These are phyloP conservation scores for Suhomyces xylopsoci DNA, from an alignment of 805 yeast species.

Conservation along the genomic window DNA sequence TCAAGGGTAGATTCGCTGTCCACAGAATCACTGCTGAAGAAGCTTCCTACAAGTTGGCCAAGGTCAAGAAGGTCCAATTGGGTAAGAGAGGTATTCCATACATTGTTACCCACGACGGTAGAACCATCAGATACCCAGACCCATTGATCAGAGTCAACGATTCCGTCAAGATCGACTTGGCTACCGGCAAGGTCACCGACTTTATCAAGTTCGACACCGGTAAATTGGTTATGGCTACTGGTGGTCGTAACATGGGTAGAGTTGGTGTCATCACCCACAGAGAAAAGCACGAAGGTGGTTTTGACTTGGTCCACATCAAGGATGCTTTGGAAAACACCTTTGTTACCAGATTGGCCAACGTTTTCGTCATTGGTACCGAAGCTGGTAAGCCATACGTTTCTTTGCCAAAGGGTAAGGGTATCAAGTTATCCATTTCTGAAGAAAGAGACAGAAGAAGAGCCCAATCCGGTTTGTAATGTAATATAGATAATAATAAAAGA, in stretches of 20 bases:
- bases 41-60: slow-evolving; percentile 96
- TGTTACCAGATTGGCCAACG: slow-evolving; percentile 92
- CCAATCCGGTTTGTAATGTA: slow-evolving; percentile 39
- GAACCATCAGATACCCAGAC: slow-evolving; percentile 99
- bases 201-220: slow-evolving; percentile 89
- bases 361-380: slow-evolving; percentile 86
- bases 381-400: slow-evolving; percentile 92
- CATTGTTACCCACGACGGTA: slow-evolving; percentile 99
- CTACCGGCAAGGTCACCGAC: slow-evolving; percentile 89
- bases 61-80: slow-evolving; percentile 96
- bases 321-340: slow-evolving; percentile 91
- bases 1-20: slow-evolving; percentile 98
- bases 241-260: slow-evolving; percentile 99
- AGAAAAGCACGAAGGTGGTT: slow-evolving; percentile 98
- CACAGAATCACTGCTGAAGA: slow-evolving; percentile 99
- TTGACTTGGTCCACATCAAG: slow-evolving; percentile 95
- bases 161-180: slow-evolving; percentile 95
- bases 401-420: slow-evolving; percentile 99
- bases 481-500: neutral
- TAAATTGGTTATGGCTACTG: slow-evolving; percentile 87
- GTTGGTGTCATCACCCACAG: slow-evolving; percentile 94
- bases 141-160: slow-evolving; percentile 96
- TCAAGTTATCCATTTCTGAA: slow-evolving; percentile 91
- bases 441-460: slow-evolving; percentile 99
- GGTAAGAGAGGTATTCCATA: slow-evolving; percentile 99